Conservation (phyloP, 78 protist species). For the Chrysochromulina tobinii region DNA sequence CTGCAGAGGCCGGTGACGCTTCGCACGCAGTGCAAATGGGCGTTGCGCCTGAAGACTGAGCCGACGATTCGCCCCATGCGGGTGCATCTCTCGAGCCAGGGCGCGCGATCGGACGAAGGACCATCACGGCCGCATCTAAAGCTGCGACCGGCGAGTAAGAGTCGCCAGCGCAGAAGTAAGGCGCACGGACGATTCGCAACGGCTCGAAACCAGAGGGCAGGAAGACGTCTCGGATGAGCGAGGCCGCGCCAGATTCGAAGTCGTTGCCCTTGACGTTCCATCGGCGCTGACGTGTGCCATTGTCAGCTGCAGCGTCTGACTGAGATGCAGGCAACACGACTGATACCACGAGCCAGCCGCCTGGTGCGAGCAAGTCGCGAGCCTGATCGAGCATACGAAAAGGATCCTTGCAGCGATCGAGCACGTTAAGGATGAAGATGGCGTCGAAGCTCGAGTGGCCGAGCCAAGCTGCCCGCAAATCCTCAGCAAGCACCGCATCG, state of each 20-base stretch:
- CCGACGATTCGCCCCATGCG: too few relatives aligned
- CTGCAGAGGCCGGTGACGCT: too few relatives aligned
- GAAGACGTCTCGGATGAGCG: not conserved
- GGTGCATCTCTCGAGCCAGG: too few relatives aligned
- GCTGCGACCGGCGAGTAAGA: not conserved
- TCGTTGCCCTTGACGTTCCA: not conserved
- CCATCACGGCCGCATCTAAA: not conserved
- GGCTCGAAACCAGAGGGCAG: not conserved
- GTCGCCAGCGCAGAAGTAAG: slow-evolving; percentile 24
- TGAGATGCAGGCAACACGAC: not conserved
- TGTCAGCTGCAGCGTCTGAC: not conserved
- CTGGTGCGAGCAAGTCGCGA: not conserved
- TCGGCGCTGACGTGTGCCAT: not conserved
- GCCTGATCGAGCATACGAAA: not conserved
- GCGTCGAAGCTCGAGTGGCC: not conserved
- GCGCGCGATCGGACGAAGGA: not conserved
- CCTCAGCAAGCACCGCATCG: too few relatives aligned
- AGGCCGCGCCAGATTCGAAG: not conserved
- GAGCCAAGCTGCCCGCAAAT: too few relatives aligned
- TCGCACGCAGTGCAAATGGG: too few relatives aligned
- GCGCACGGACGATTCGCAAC: not conserved
- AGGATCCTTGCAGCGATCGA: slow-evolving; percentile 20
- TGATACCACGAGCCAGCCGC: not conserved
- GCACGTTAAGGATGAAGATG: not conserved
- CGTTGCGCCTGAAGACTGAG: too few relatives aligned